Base-by-base conservation (phyloP, 176 grass and related monocot species). In the Pontederia paniculata region DNA sequence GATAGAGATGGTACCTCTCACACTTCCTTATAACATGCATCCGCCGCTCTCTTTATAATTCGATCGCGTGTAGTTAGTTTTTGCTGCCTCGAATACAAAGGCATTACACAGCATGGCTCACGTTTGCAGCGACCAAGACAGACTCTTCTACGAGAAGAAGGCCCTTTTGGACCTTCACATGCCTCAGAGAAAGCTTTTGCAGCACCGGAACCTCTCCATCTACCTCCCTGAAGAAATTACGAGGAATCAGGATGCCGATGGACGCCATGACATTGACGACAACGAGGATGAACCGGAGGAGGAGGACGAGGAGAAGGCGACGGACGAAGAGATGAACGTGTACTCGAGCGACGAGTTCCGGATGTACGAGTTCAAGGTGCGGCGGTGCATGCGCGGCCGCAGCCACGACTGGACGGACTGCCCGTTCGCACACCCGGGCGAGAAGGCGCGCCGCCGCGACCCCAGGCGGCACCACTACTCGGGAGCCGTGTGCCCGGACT, bases 351-450 rank as follows among this genome's bases (percentile, higher is more conserved):
- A 88, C 53, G 62, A 83, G 54, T 94, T 94, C 52, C 63, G 83
- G 53, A 87, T 94, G 83, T 75, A 80, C 60, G 80, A 75, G 52
- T 94, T 88, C 76, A 94, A 94, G 65, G 79, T 88, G 17, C 67
- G 77, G 9, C 64, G 66, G 49, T 94, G 88, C 77, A 45, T 61
- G 8, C 74, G 81, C 3, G 70, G 80, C 14, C 62, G 79, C 55
- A 74, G 50, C 76, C 88, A 94, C 63, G 79, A 88, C 67, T 94
- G 88, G 88, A 83, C 77, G 0, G 76, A 69, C 21, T 94, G 88
- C 65, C 83, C 88, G 5, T 94, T 80, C 45, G 70, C 61, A 20
- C 88, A 94, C 65, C 88, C 74, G 4, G 88, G 88, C 6, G 88
- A 94, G 80, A 82, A 77, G 60, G 70, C 83, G 12, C 45, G 60